These are phyloP conservation scores for Zasmidium cellare DNA, from an alignment of 2,329 filamentous ascomycete species.

Conservation along the genomic window DNA sequence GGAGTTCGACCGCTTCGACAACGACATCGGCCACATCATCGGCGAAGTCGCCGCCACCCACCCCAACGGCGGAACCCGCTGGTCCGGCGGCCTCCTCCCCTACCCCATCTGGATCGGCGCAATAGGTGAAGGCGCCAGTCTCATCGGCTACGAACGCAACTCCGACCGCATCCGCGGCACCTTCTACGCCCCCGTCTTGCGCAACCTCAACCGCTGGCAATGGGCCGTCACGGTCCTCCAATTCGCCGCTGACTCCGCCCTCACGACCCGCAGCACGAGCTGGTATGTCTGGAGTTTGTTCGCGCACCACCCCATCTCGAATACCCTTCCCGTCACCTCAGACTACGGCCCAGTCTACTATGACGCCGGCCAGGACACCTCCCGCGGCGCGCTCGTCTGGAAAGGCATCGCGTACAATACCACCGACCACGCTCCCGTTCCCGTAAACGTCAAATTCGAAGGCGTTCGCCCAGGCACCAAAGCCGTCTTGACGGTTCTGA, in stretches of 20 bases:
- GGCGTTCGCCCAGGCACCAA: constrained; percentile 34
- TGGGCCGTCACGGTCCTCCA: constrained; percentile 41
- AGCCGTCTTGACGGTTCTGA: constrained; percentile 45
- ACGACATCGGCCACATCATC: constrained; percentile 39
- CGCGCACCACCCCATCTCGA: constrained; percentile 45
- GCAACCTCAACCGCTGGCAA: constrained; percentile 33
- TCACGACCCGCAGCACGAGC: constrained; percentile 32
- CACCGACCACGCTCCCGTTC: constrained; percentile 36
- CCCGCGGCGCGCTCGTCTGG: constrained; percentile 41
- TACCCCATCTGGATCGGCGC: constrained; percentile 52
- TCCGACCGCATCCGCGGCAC: constrained; percentile 58
- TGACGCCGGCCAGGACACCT: constrained; percentile 44
- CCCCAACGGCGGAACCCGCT: constrained; percentile 42
- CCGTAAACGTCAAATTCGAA: constrained; percentile 39
- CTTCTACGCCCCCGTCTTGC: constrained; percentile 35
- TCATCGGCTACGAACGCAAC: constrained; percentile 67
- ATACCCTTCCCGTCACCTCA: constrained; percentile 45
- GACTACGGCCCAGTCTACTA: constrained; percentile 47
- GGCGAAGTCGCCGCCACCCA: constrained; percentile 57
- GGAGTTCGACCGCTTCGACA: constrained; percentile 48
- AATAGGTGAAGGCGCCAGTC: constrained; percentile 65
- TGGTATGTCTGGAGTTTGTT: constrained; percentile 42
- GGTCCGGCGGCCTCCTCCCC: constrained; percentile 46
- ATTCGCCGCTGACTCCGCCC: constrained; percentile 40
- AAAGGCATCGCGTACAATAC: constrained; percentile 54